Conservation (phyloP, 2,329 filamentous ascomycete genomes). For the Tolypocladium tropicale region DNA sequence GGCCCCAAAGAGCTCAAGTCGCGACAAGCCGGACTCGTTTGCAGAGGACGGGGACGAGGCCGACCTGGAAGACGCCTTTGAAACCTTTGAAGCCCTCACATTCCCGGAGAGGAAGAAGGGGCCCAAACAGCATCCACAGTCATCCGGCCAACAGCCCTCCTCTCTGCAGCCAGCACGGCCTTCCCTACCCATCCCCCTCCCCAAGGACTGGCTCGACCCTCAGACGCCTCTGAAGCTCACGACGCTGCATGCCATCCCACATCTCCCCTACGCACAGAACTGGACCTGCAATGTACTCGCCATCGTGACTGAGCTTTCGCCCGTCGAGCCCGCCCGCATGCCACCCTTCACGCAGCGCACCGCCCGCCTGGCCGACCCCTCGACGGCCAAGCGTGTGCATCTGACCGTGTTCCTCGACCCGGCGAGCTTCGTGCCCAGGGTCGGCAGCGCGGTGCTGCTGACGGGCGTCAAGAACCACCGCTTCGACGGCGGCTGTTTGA, state of each 20-base stretch:
- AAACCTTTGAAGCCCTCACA: constrained; percentile 25
- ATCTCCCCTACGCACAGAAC: constrained; percentile 46
- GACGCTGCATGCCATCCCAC: constrained; percentile 35
- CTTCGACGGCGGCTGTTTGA: constrained; percentile 37
- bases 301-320: constrained; percentile 36
- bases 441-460: constrained; percentile 41
- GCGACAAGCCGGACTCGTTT: neutral
- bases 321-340: constrained; percentile 36
- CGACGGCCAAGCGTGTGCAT: constrained; percentile 40
- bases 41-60: constrained; percentile 9
- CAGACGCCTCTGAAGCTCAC: constrained; percentile 40
- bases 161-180: neutral
- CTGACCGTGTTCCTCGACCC: constrained; percentile 46
- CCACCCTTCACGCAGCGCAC: constrained; percentile 41
- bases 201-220: constrained; percentile 30
- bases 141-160: neutral
- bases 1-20: neutral
- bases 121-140: neutral
- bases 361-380: constrained; percentile 39
- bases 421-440: constrained; percentile 31
- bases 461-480: constrained; percentile 47
- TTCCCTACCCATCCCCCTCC: constrained; percentile 22
- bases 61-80: constrained; percentile 23
- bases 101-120: constrained; percentile 12
- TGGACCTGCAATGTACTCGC: constrained; percentile 47